Conservation (phyloP, 2,329 filamentous ascomycete species). For the Claviceps sp. region DNA sequence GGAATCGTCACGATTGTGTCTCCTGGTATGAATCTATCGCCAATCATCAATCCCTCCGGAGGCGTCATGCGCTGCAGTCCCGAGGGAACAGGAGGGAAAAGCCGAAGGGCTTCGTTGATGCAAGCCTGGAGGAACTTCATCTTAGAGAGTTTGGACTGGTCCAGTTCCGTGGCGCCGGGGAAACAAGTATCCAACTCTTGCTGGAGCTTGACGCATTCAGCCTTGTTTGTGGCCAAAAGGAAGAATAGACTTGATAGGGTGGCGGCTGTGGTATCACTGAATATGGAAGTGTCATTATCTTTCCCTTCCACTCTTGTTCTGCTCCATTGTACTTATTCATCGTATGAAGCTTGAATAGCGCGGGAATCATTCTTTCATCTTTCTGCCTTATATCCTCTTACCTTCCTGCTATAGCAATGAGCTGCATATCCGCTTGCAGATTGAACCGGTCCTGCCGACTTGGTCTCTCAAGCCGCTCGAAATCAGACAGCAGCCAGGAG, state of each 20-base stretch:
- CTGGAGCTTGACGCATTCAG: conserved; percentile 18
- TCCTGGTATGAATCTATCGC: conserved; percentile 21
- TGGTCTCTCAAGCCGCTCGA: conserved; percentile 7
- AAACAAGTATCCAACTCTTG: conserved; percentile 18
- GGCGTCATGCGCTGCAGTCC: conserved; percentile 24
- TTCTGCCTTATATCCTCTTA: conserved; percentile 3
- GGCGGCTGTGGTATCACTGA: conserved; percentile 23
- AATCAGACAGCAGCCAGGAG: conserved; percentile 18
- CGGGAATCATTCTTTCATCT: neutral
- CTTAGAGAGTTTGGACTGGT: conserved; percentile 11
- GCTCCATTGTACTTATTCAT: too few species aligned
- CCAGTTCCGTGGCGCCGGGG: conserved; percentile 1
- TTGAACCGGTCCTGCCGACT: conserved; percentile 12
- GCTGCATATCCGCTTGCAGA: conserved; percentile 16
- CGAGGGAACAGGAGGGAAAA: conserved; percentile 23
- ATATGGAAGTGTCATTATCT: too few species aligned
- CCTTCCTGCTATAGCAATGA: conserved; percentile 21
- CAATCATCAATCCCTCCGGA: conserved; percentile 21
- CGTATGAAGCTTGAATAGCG: too few species aligned
- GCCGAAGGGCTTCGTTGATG: conserved; percentile 26
- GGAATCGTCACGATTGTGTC: conserved; percentile 18
- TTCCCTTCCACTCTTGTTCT: too few species aligned
- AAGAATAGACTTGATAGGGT: conserved; percentile 20
- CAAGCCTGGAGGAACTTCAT: conserved; percentile 20
- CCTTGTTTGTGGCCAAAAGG: conserved; percentile 17